These are phyloP conservation scores for Alternaria dauci DNA, from an alignment of 2,329 filamentous ascomycete genomes.

Conservation along the genomic window DNA sequence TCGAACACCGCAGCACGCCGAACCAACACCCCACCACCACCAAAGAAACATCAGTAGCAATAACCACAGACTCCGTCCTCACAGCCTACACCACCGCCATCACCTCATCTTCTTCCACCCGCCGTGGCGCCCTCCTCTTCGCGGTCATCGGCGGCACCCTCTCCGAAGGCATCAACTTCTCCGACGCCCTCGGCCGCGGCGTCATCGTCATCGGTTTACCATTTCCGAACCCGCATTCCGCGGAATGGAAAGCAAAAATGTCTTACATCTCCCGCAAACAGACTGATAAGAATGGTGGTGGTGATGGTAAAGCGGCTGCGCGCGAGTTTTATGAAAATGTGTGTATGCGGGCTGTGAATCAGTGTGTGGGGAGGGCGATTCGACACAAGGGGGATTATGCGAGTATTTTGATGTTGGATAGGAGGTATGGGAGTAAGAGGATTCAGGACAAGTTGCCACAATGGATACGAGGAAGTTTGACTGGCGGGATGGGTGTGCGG, in stretches of 20 bases:
- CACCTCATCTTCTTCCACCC: conserved; percentile 48
- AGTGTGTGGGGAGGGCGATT: conserved; percentile 93
- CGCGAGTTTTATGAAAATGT: conserved; percentile 91
- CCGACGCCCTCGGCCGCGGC: conserved; percentile 84
- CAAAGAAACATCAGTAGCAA: conserved; percentile 65
- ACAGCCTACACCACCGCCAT: conserved; percentile 76
- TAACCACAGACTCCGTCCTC: conserved; percentile 70
- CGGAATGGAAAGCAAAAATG: conserved; percentile 92
- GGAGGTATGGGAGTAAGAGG: conserved; percentile 75
- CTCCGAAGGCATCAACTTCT: conserved; percentile 98
- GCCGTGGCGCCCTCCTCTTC: conserved; percentile 79
- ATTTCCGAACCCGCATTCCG: conserved; percentile 87
- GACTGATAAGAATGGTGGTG: conserved; percentile 41
- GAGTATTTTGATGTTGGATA: conserved; percentile 84
- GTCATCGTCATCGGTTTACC: conserved; percentile 92
- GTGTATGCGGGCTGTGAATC: conserved; percentile 96
- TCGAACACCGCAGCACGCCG: conserved; percentile 48
- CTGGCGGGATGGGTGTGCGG: conserved; percentile 49
- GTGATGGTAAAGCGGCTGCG: conserved; percentile 59
- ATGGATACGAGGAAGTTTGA: conserved; percentile 82
- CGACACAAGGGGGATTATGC: conserved; percentile 89
- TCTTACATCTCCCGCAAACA: conserved; percentile 79
- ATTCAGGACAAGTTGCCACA: conserved; percentile 82
- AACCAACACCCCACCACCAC: conserved; percentile 60
- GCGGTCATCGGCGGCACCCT: conserved; percentile 94